phyloP scores from a whole-genome alignment of 306 rosid genomes.

The Alnus glutinosa region DNA sequence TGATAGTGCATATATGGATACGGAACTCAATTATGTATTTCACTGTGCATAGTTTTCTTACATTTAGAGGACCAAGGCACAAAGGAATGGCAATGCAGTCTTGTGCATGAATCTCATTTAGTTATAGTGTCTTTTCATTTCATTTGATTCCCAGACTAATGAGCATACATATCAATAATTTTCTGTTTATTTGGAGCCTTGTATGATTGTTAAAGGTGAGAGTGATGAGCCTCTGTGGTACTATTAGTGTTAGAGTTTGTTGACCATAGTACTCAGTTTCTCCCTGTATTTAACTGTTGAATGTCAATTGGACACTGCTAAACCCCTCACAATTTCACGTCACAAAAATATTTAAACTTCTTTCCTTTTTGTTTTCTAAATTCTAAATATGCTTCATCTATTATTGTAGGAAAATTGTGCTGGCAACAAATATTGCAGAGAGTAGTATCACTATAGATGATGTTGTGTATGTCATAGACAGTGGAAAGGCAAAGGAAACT shows the following conservation, averaged over 20 bases:
- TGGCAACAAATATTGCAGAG: constrained; percentile 98
- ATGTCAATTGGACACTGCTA: neutral
- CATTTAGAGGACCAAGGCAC: neutral
- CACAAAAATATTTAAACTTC: constrained; percentile 1
- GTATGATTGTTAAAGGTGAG: neutral
- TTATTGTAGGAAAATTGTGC: constrained; percentile 82
- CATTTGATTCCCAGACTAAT: neutral
- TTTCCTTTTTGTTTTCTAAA: constrained; percentile 22
- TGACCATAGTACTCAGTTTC: neutral
- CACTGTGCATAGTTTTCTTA: neutral
- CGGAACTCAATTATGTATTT: neutral
- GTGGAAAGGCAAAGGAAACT: constrained; percentile 99
- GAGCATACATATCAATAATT: neutral
- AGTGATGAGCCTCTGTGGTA: neutral
- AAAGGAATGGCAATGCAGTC: neutral
- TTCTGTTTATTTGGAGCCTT: neutral
- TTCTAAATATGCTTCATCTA: constrained; percentile 29
- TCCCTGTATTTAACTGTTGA: neutral
- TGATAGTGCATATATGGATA: neutral
- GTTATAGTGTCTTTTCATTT: neutral
- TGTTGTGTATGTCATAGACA: constrained; percentile 87
- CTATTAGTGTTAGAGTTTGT: constrained; percentile 6
- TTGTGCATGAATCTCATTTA: neutral
- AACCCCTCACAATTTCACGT: neutral
- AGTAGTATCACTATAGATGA: constrained; percentile 98